Evolutionary conservation across 1,284 basidiomycete genomes (phyloP).

Genomic region (Neonothopanus nambi): DNA sequence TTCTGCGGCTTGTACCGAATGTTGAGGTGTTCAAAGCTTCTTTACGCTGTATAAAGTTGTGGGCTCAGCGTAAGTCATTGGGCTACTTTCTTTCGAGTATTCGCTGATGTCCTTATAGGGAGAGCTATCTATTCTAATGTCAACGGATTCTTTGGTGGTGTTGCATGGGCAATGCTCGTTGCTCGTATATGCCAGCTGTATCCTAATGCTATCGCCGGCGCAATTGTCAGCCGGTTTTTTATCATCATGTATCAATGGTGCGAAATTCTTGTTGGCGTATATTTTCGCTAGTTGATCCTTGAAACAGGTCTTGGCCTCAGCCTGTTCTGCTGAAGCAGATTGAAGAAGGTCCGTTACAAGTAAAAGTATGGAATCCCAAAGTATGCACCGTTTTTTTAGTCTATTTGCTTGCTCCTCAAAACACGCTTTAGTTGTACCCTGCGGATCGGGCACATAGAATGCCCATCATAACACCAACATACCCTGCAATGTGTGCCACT

Average conservation of each 20-base stretch:
- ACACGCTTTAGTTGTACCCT: conserved; percentile 74
- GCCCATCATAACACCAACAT: conserved; percentile 99
- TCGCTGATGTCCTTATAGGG: conserved; percentile 34
- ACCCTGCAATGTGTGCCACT: conserved; percentile 99
- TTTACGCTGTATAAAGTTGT: conserved; percentile 94
- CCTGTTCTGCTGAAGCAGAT: conserved; percentile 96
- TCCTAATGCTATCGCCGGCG: conserved; percentile 91
- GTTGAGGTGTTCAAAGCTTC: conserved; percentile 94
- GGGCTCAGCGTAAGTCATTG: conserved; percentile 84
- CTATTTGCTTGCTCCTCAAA: neutral
- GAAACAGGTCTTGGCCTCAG: conserved; percentile 90
- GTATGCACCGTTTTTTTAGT: conserved; percentile 37
- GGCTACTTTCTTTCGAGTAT: conserved; percentile 13
- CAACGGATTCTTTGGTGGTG: conserved; percentile 96
- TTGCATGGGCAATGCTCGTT: conserved; percentile 98
- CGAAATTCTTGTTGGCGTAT: conserved; percentile 25
- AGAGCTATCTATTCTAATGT: conserved; percentile 98
- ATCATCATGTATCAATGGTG: conserved; percentile 97
- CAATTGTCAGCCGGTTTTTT: conserved; percentile 96
- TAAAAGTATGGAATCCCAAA: conserved; percentile 98
- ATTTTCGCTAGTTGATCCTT: conserved; percentile 11
- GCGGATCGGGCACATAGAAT: conserved; percentile 93
- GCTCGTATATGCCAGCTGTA: conserved; percentile 99
- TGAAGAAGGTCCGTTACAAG: conserved; percentile 90
- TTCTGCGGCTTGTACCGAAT: conserved; percentile 93